Base-by-base conservation (phyloP, 345 rosid genomes). In the Moringa oleifera region DNA sequence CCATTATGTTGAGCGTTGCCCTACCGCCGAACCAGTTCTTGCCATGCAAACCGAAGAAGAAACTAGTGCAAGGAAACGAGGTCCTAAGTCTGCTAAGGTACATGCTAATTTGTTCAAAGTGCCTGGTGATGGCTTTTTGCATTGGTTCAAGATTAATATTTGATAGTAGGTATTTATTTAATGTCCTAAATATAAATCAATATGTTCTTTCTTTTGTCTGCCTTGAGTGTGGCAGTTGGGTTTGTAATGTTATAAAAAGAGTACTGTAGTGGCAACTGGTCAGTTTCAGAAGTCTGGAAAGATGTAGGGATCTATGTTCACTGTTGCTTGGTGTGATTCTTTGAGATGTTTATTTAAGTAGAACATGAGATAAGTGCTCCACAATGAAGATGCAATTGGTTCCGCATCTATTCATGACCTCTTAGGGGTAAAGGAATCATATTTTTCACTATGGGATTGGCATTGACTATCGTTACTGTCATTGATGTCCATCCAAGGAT, bases 1-100 rank as follows among this genome's bases (percentile, higher is more conserved):
- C 21, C 91, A 23, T 67, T 90, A 74, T 66, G 80, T 93, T 69
- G 97, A 93, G 66, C 88, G 83, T 50, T 83, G 91, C 71, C 98
- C 98, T 31, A 67, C 81, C 46, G 69, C 90, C 13, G 97, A 84
- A 71, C 94, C 98, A 20, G 67, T 79, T 70, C 76, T 93, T 71
- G 69, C 74, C 41, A 64, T 73, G 28, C 79, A 81, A 47, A 71
- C 65, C 67, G 87, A 80, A 69, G 81, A 80, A 58, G 87, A 74
- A 57, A 57, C 69, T 52, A 67, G 69, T 65, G 61, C 80, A 50
- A 84, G 50, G 76, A 91, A 74, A 69, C 83, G 73, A 63, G 86
- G 75, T 68, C 17, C 87, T 31, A 88, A 83, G 67, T 80, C 85
- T 74, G 70, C 84, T 25, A 87, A 87, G 98, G 96, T 93, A 79